Base-by-base conservation (phyloP, 495 filamentous ascomycete genomes). In the Aspergillus sparsus region DNA sequence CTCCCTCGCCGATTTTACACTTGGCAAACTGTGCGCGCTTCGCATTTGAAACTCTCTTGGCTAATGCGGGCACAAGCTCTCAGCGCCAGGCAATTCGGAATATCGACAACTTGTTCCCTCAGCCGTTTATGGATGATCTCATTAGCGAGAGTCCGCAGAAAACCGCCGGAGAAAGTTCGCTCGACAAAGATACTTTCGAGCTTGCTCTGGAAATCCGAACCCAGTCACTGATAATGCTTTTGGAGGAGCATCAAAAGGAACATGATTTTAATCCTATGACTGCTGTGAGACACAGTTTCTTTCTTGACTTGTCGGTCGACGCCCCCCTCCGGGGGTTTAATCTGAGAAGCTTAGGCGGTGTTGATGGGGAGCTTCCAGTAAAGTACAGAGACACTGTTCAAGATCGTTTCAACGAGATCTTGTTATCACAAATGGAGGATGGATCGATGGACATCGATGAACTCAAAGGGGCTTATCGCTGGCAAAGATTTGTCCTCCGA, bases 151-250 rank as follows among this genome's bases (percentile, higher is more conserved):
- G 50, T 7, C n/a, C 45, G 11, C 49, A 49, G 7, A n/a, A 57
- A 5, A 7, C 41, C 2, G n/a, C 59, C 1, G 77, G 71, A 2
- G 54, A 65, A n/a, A 80, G 74, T 47, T 39, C 33, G 18, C 61
- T 73, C 4, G 52, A 62, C 10, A 64, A 62, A 10, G 63, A 65
- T 10, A 76, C 75, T 0, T 70, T 78, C 37, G 63, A 72, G 21
- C 66, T 80, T 27, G 77, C 76, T 0, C 55, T 80, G 31, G 68
- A 74, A 21, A 73, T 80, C 34, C 68, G 77, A 8, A 79, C 76
- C 0, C 76, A 78, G 49, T 68, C 63, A 21, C 58, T 77, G 32
- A 69, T 76, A 21, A 55, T 65, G 41, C 62, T 68, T 5, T 55
- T 79, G 21, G 72, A 76, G 44, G 66, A 56, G 6, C 66, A 63